Conservation (phyloP, 202 grass and related monocot species). For the Zoysia matrella region DNA sequence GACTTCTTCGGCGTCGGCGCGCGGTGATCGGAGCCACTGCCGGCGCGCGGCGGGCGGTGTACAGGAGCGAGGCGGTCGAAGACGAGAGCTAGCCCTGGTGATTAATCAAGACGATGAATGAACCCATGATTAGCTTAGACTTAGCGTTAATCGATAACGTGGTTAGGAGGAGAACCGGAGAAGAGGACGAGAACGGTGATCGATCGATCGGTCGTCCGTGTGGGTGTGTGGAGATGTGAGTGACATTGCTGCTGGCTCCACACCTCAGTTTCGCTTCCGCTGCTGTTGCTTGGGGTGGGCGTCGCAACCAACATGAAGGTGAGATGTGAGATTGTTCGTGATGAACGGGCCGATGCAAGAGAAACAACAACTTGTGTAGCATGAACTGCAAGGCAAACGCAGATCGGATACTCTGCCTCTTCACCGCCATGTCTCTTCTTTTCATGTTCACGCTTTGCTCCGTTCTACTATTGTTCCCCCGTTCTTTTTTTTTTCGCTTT, state of each 20-base stretch:
- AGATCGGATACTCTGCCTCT: slow-evolving; percentile 5
- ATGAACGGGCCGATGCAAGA: background rate
- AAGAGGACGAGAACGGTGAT: background rate
- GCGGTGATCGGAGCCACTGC: slow-evolving; percentile 26
- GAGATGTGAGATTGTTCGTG: background rate
- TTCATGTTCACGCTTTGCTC: background rate
- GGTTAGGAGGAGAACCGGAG: background rate
- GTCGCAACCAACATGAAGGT: background rate
- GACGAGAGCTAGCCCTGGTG: background rate
- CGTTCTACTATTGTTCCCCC: background rate
- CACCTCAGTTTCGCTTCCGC: background rate
- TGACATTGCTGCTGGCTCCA: background rate
- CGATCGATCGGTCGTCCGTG: background rate
- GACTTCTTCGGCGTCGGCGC: slow-evolving; percentile 99
- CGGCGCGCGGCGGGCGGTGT: slow-evolving; percentile 23
- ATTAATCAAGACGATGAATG: background rate
- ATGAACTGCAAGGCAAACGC: background rate
- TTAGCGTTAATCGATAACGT: slow-evolving; percentile 21
- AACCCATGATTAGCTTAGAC: slow-evolving; percentile 2
- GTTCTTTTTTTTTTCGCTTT: background rate
- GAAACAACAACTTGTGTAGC: background rate
- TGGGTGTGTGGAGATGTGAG: background rate
- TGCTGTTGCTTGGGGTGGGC: background rate
- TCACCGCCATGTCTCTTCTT: background rate
- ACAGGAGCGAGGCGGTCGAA: slow-evolving; percentile 16